Conservation (phyloP, 257 asterid species). For the Plectranthus barbatus region DNA sequence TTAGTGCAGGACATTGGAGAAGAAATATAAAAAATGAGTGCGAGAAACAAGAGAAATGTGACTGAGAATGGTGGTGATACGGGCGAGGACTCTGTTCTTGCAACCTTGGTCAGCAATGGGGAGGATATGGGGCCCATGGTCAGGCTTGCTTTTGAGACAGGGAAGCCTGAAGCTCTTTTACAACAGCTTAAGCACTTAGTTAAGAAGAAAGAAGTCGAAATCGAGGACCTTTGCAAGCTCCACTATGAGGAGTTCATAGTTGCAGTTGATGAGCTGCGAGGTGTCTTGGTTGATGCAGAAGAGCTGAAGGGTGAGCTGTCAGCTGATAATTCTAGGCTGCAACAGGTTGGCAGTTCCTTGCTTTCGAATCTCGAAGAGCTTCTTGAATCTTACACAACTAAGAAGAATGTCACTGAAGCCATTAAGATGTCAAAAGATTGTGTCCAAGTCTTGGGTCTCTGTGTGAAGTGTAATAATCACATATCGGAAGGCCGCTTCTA, state of each 20-base stretch:
- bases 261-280: constrained; percentile 93
- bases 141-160: constrained; percentile 67
- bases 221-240: constrained; percentile 91
- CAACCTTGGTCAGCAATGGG: constrained; percentile 68
- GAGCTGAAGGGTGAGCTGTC: constrained; percentile 82
- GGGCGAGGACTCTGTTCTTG: constrained; percentile 74
- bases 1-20: constrained; percentile 12
- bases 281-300: constrained; percentile 89
- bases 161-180: constrained; percentile 70
- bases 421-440: constrained; percentile 74
- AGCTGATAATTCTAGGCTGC: constrained; percentile 68
- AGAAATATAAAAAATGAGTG: constrained; percentile 32
- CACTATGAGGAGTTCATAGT: constrained; percentile 86
- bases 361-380: constrained; percentile 81
- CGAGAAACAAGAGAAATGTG: constrained; percentile 51
- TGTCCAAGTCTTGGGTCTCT: constrained; percentile 68
- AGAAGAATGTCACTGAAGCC: constrained; percentile 77
- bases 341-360: constrained; percentile 68
- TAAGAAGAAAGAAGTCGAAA: constrained; percentile 77
- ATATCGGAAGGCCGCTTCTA: constrained; percentile 71
- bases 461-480: constrained; percentile 70
- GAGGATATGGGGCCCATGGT: constrained; percentile 95
- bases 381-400: constrained; percentile 63
- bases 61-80: constrained; percentile 76
- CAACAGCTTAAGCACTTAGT: constrained; percentile 71